These are phyloP conservation scores for Plasmodium knowlesi DNA, from an alignment of 169 alveolate genomes.

Conservation along the genomic window DNA sequence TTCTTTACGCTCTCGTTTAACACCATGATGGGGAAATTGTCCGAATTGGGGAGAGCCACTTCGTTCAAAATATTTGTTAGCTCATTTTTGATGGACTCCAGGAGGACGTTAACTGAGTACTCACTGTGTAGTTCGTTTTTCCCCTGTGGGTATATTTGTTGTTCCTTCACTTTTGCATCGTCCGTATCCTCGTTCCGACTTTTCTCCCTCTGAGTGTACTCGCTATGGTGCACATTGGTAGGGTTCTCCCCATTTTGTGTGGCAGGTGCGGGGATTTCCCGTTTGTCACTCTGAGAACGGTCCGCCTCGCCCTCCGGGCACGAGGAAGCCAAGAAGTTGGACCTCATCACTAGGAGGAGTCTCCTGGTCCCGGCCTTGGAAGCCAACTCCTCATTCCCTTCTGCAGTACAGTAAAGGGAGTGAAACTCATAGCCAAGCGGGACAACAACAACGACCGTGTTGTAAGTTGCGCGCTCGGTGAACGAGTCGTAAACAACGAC, in stretches of 20 bases:
- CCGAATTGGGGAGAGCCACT: conserved; percentile 49
- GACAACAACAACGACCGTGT: conserved; percentile 59
- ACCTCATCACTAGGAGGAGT: conserved; percentile 54
- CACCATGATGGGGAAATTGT: conserved; percentile 69
- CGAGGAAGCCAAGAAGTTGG: background rate
- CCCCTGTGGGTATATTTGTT: background rate
- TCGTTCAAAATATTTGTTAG: conserved; percentile 47
- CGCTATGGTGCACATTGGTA: background rate
- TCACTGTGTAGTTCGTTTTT: background rate
- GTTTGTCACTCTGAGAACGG: background rate
- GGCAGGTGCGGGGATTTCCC: background rate
- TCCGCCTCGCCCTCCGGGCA: background rate
- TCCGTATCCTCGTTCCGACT: background rate
- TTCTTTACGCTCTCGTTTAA: conserved; percentile 60
- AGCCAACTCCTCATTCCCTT: conserved; percentile 71
- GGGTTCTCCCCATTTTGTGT: no score
- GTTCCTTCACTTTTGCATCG: background rate
- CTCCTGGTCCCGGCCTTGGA: conserved; percentile 26
- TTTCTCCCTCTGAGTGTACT: background rate
- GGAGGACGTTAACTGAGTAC: conserved; percentile 22
- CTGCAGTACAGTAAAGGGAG: conserved; percentile 46
- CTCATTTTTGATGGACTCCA: conserved; percentile 48
- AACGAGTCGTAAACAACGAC: conserved; percentile 59
- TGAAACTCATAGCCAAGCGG: conserved; percentile 75
- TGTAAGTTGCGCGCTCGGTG: background rate